Base-by-base conservation (phyloP, 495 filamentous ascomycete genomes). In the Barbatosphaeria neglecta region DNA sequence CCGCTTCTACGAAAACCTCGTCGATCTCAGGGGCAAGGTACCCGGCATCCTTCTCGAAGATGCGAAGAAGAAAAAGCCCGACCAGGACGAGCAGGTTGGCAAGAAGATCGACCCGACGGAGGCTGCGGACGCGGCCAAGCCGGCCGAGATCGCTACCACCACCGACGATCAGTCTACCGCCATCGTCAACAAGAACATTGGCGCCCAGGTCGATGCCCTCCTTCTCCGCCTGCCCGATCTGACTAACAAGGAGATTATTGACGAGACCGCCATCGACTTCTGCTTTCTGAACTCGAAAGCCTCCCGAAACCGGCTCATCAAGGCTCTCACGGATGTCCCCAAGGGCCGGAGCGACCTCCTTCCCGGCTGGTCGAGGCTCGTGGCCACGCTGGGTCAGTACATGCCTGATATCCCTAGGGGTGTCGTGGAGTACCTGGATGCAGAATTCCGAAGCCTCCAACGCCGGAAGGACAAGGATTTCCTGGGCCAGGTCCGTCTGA, bases 271-370 rank as follows among this genome's bases (percentile, higher is more conserved):
- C 11, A 79, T 95, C 43, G 90, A 96, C 57, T 99, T 99, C 56
- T 97, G 92, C 64, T 96, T 95, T 52, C 72, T 99, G 51, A 99
- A 99, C 60, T 97, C 93, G 0, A 99, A 99, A 61, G 92, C 92
- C 9, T 97, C 93, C 3, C 77, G 92, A 31, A 97, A 99, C 62
- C 75, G 92, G 24, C 76, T 99, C 9, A 75, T 95, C 63, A 96
- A 96, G 64, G 86, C 87, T 22, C 71, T 97, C 16, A 88, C 93
- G 43, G 92, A 99, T 52, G 81, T 96, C 28, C 93, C 92, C 15
- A 95, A 92, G 61, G 89, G 89, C 35, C 86, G 92, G 18, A 78
- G 84, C 25, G 92, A 99, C 64, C 74, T 99, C n/a, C 65, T 99
- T 18, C 90, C 92, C 0, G 72, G 83, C 43, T 97, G 94, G 68